Conservation (phyloP, 2,329 filamentous ascomycete species). For the Pyrenochaeta sp. region DNA sequence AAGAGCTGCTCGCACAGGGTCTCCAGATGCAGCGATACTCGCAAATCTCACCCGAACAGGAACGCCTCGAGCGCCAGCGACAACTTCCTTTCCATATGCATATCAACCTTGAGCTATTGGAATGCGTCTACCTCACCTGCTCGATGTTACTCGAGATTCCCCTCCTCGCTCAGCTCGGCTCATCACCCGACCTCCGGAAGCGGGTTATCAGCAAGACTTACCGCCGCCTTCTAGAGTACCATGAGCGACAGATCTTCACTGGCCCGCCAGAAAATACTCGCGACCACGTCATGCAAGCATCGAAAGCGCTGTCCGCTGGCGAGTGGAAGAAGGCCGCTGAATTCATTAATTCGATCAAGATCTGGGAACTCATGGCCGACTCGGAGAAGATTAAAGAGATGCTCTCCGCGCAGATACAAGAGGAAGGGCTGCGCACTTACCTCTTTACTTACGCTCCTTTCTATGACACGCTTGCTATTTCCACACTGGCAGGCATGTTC, state of each 20-base stretch:
- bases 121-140: conserved; percentile 98
- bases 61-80: conserved; percentile 94
- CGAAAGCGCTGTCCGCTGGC: conserved; percentile 92
- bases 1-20: conserved; percentile 96
- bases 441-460: conserved; percentile 99
- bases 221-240: conserved; percentile 98
- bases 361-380: conserved; percentile 97
- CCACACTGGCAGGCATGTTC: conserved; percentile 91
- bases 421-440: conserved; percentile 96
- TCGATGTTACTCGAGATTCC: conserved; percentile 99
- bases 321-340: conserved; percentile 98
- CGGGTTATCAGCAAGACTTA: conserved; percentile 99
- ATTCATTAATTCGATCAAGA: conserved; percentile 98
- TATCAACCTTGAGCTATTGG: conserved; percentile 97
- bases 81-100: conserved; percentile 99
- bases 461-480: conserved; percentile 93
- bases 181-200: conserved; percentile 96
- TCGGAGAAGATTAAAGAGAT: conserved; percentile 93
- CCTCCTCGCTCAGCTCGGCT: conserved; percentile 93
- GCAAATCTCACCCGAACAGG: conserved; percentile 96
- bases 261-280: conserved; percentile 98
- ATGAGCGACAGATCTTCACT: conserved; percentile 98
- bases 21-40: conserved; percentile 98
- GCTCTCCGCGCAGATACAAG: conserved; percentile 97
- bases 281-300: conserved; percentile 99